phyloP scores from a whole-genome alignment of 345 rosid genomes.

The Hibiscus mutabilis region DNA sequence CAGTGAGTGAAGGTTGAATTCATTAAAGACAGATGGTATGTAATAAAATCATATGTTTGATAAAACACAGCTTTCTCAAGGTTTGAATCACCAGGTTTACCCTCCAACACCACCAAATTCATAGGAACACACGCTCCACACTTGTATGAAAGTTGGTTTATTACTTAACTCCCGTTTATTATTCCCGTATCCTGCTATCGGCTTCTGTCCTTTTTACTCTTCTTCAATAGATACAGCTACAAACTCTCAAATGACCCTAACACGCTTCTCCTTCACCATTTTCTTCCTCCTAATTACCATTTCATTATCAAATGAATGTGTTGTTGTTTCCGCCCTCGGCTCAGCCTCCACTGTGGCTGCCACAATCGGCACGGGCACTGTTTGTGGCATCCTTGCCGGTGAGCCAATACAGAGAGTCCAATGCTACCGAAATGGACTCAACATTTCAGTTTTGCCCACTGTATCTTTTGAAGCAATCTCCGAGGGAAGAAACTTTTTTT shows the following conservation, averaged over 20 bases:
- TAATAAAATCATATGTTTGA: too few relatives aligned
- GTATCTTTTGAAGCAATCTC: constrained; percentile 47
- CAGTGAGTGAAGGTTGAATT: too few relatives aligned
- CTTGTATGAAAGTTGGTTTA: too few relatives aligned
- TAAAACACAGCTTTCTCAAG: too few relatives aligned
- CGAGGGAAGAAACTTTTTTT: constrained; percentile 44
- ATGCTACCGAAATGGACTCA: constrained; percentile 37
- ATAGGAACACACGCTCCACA: too few relatives aligned
- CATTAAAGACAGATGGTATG: too few relatives aligned
- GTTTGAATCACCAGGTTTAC: too few relatives aligned
- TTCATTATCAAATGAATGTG: neutral
- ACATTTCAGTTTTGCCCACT: constrained; percentile 25
- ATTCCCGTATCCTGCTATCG: too few relatives aligned
- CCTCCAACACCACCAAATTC: too few relatives aligned
- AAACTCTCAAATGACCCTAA: constrained; percentile 26
- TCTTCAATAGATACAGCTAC: constrained; percentile 17
- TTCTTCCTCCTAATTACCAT: neutral
- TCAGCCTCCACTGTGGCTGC: constrained; percentile 39
- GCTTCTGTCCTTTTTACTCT: too few relatives aligned
- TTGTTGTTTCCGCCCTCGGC: constrained; percentile 33
- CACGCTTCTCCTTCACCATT: too few relatives aligned
- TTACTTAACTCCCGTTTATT: too few relatives aligned
- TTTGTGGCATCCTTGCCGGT: constrained; percentile 43
- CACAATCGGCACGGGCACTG: constrained; percentile 24
- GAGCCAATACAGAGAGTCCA: constrained; percentile 34